Evolutionary conservation across 225 moss, liverwort and hornwort species (phyloP), one percentile per base, ranked within the genome.

Genomic region (Physcomitrellopsis africana): DNA sequence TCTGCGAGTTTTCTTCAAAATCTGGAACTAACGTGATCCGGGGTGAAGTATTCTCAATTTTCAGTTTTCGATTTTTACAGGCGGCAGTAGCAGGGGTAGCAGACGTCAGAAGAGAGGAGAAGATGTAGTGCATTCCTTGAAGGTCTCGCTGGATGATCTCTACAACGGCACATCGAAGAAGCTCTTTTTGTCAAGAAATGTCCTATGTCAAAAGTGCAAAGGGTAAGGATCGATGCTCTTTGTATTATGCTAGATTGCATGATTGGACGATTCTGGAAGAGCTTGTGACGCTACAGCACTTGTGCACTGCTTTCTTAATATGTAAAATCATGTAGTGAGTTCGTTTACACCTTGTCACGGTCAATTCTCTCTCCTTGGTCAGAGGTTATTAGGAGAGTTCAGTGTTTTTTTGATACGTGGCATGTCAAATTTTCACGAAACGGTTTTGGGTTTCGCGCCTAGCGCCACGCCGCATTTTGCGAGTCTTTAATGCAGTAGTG

Each of bases 121-220:
- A 63, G 92, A 92, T 47, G 90, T 92, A 0, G 90, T 92, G 0
- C 92, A 92, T 22, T 84, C 87, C 12, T 45, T 92, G 83, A 92
- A 92, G 86, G 92, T 92, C 1, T 83, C 92, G 0, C 56, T 92
- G 69, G 92, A 92, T 52, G 92, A 92, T 32, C 72, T 92, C 3
- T 90, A 92, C 72, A 92, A 92, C 16, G 90, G 92, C 55, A 90
- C 92, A 1, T 92, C 90, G 0, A 92, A 92, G 86, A 92, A 90
- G 72, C 59, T 92, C 3, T 92, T 90, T 0, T 69, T 92, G 49
- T 89, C 89, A 0, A 72, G 92, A 19, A 92, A 88, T 49, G 92
- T 92, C 0, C 58, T 92, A 0, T 92, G 92, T 32, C 19, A 83
- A 4, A 92, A 90, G 81, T 92, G 92, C 73, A 90, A 92, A 42